Percentiles rank a stretch among this genome's conserved stretches.
phyloP scores from a whole-genome alignment of 176 grass and related monocot genomes.

The Oryza brachyantha region DNA sequence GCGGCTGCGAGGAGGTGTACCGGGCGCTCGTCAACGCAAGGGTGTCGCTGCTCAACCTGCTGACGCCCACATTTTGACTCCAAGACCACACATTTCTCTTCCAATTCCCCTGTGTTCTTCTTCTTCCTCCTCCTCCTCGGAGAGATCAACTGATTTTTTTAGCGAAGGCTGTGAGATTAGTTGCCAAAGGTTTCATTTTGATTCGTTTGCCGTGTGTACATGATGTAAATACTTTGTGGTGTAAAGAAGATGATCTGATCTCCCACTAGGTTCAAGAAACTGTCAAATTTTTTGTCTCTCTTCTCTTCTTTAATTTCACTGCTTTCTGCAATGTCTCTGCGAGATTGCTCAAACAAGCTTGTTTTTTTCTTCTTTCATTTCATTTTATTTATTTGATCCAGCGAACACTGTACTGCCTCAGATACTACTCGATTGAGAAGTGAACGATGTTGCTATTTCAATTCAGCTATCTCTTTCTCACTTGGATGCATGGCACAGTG shows the following conservation, averaged over 20 bases:
- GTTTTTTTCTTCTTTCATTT: neutral
- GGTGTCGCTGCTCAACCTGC: conserved; percentile 67
- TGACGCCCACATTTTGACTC: conserved; percentile 60
- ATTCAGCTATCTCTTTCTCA: neutral
- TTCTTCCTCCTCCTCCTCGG: neutral
- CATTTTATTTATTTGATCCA: neutral
- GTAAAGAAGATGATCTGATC: neutral
- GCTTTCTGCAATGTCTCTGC: conserved; percentile 10
- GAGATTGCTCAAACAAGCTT: neutral
- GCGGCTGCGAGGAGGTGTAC: conserved; percentile 49
- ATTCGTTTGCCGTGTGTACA: conserved; percentile 38
- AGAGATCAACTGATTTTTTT: neutral
- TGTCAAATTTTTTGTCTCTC: neutral
- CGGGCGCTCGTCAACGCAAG: conserved; percentile 64
- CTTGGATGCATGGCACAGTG: neutral
- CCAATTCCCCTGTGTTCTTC: neutral
- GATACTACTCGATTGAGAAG: neutral
- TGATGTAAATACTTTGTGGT: conserved; percentile 46
- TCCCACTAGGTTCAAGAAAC: neutral
- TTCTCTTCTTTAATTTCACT: neutral
- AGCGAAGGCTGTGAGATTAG: conserved; percentile 26
- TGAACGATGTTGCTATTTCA: neutral
- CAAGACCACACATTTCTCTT: no score
- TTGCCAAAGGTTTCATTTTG: conserved; percentile 30
- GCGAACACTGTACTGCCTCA: neutral